A percentile compares a stretch with the other conserved stretches of the same genome.
phyloP scores from a whole-genome alignment of 2,329 filamentous ascomycete species.

The Trichoderma sp. region DNA sequence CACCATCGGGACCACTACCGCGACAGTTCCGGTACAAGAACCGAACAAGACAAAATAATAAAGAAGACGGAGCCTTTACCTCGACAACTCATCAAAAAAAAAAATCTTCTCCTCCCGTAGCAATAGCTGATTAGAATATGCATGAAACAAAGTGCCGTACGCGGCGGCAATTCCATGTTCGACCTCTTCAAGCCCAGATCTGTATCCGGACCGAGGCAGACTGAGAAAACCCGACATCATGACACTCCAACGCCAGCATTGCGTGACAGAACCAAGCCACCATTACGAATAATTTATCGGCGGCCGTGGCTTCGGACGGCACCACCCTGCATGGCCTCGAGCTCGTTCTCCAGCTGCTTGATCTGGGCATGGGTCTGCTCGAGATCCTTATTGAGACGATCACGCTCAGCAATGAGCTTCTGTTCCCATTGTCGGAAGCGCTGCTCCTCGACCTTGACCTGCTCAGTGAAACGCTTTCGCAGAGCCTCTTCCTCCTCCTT shows the following conservation, averaged over 20 bases:
- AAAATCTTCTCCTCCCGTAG: slow-evolving; percentile 6
- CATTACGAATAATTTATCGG: slow-evolving; percentile 57
- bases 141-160: slow-evolving; percentile 30
- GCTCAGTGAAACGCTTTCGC: slow-evolving; percentile 98
- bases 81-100: slow-evolving; percentile 14
- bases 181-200: slow-evolving; percentile 38
- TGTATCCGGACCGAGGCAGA: slow-evolving; percentile 30
- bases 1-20: slow-evolving; percentile 27
- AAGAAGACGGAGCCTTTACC: not conserved
- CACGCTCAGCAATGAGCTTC: slow-evolving; percentile 98
- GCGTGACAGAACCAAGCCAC: slow-evolving; percentile 22
- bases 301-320: slow-evolving; percentile 89
- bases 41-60: slow-evolving; percentile 21
- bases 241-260: slow-evolving; percentile 32
- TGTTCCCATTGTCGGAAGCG: slow-evolving; percentile 99
- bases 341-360: slow-evolving; percentile 86
- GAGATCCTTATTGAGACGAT: slow-evolving; percentile 99
- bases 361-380: slow-evolving; percentile 95
- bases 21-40: slow-evolving; percentile 30
- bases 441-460: slow-evolving; percentile 99
- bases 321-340: slow-evolving; percentile 89
- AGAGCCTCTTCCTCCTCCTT: slow-evolving; percentile 99
- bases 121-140: slow-evolving; percentile 31
- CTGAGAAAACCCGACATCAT: slow-evolving; percentile 22
- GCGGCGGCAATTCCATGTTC: slow-evolving; percentile 32